A percentile compares a stretch with the other conserved stretches of the same genome.
Conservation (phyloP, 2,329 filamentous ascomycete genomes). For the Aspergillus quadrilineatus region DNA sequence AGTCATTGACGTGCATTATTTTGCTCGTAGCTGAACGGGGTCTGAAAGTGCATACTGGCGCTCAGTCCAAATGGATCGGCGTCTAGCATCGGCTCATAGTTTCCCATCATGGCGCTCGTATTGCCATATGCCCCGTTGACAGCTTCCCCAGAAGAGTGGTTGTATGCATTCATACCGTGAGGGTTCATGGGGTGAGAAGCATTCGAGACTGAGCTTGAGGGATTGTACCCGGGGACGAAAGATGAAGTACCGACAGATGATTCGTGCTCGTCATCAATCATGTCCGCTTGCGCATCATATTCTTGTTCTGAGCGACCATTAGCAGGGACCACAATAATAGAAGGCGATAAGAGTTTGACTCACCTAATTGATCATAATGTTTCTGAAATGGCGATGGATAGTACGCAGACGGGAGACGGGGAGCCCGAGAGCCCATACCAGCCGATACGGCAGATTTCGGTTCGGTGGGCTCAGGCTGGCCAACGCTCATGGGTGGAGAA, state of each 20-base stretch:
- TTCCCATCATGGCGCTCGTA: constrained; percentile 59
- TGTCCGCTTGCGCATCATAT: constrained; percentile 86
- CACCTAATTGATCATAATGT: constrained; percentile 94
- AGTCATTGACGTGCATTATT: constrained; percentile 35
- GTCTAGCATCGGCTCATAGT: constrained; percentile 84
- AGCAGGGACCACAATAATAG: not conserved
- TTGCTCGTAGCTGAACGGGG: constrained; percentile 62
- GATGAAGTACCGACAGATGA: constrained; percentile 68
- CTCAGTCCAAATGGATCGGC: constrained; percentile 91
- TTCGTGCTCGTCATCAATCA: constrained; percentile 78
- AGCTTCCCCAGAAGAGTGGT: constrained; percentile 38
- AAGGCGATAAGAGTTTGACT: constrained; percentile 51
- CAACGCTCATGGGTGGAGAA: constrained; percentile 36
- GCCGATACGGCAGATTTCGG: constrained; percentile 34
- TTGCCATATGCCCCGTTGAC: constrained; percentile 43
- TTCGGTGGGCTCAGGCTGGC: constrained; percentile 39
- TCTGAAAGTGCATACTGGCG: constrained; percentile 92
- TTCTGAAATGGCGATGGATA: constrained; percentile 89
- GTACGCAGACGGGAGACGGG: constrained; percentile 55
- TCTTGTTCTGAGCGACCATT: constrained; percentile 75
- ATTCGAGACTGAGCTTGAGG: constrained; percentile 41
- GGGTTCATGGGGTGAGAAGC: constrained; percentile 42
- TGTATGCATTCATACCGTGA: constrained; percentile 45
- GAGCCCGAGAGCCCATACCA: constrained; percentile 26
- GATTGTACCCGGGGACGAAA: constrained; percentile 57